These are phyloP conservation scores for Hypoxylon subgilvum DNA, from an alignment of 495 filamentous ascomycete species.

Conservation along the genomic window DNA sequence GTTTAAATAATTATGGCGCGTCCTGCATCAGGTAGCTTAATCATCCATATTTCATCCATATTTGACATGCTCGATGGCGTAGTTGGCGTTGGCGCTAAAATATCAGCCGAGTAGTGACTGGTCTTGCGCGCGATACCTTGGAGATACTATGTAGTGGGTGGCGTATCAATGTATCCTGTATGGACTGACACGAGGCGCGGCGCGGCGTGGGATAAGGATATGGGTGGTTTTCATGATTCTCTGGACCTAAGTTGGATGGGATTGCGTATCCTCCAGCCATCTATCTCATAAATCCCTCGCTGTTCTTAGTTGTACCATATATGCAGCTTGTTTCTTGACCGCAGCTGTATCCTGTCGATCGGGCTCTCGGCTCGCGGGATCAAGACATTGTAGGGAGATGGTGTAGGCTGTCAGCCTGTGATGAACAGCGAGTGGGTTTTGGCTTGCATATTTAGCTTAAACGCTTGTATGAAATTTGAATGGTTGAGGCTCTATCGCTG, in stretches of 20 bases:
- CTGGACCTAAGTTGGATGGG: not conserved
- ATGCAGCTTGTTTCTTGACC: slow-evolving; percentile 17
- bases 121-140: no score
- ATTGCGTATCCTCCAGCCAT: not conserved
- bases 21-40: no score
- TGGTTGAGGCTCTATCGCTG: slow-evolving; percentile 25
- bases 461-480: not conserved
- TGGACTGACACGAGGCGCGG: no score
- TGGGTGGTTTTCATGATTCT: not conserved
- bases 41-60: not conserved
- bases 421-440: not conserved
- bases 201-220: no score
- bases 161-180: no score
- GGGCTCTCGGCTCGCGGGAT: slow-evolving; percentile 4
- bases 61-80: slow-evolving; percentile 29
- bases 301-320: slow-evolving; percentile 5
- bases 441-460: slow-evolving; percentile 1
- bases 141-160: no score
- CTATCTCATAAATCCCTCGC: slow-evolving; percentile 11
- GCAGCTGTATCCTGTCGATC: slow-evolving; percentile 23
- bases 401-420: not conserved
- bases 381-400: not conserved
- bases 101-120: slow-evolving; percentile 4
- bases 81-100: slow-evolving; percentile 29
- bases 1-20: no score